A percentile compares a stretch with the other conserved stretches of the same genome.
phyloP scores from a whole-genome alignment of 1,284 basidiomycete genomes.

The Neotropicomus parvogracilis region DNA sequence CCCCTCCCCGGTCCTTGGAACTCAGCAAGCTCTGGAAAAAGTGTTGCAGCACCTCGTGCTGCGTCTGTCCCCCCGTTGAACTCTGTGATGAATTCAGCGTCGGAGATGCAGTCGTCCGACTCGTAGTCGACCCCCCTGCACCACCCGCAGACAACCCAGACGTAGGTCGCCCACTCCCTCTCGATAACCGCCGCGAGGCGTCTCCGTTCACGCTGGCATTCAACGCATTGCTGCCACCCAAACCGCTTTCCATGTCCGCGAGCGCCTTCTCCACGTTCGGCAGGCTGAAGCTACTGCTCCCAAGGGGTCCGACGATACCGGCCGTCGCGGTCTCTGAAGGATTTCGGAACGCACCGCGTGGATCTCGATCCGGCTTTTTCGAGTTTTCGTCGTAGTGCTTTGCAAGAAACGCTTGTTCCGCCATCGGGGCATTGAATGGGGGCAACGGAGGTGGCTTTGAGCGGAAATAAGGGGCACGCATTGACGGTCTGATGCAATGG shows the following conservation, averaged over 20 bases:
- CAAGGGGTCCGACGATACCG: slow-evolving; percentile 86
- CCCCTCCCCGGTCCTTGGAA: slow-evolving; percentile 53
- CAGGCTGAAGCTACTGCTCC: slow-evolving; percentile 75
- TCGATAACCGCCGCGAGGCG: slow-evolving; percentile 34
- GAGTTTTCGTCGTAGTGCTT: slow-evolving; percentile 87
- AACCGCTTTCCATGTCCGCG: slow-evolving; percentile 75
- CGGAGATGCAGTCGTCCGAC: slow-evolving; percentile 38
- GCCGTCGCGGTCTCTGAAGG: slow-evolving; percentile 50
- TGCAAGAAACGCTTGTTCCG: slow-evolving; percentile 84
- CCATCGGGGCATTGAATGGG: slow-evolving; percentile 71
- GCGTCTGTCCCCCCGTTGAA: slow-evolving; percentile 54
- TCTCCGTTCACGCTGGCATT: slow-evolving; percentile 33
- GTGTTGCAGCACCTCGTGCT: slow-evolving; percentile 80
- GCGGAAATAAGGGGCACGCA: slow-evolving; percentile 1
- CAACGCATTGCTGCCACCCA: slow-evolving; percentile 29
- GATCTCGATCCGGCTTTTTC: slow-evolving; percentile 84
- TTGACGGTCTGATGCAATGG: not conserved
- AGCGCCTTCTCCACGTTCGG: slow-evolving; percentile 85
- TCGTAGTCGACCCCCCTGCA: slow-evolving; percentile 13
- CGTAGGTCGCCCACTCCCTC: slow-evolving; percentile 29
- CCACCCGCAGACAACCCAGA: slow-evolving; percentile 21
- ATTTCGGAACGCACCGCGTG: slow-evolving; percentile 80
- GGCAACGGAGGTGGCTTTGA: slow-evolving; percentile 62
- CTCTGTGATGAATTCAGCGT: slow-evolving; percentile 43
- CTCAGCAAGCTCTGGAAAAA: slow-evolving; percentile 82